Conservation (phyloP, 2,329 filamentous ascomycete genomes). For the Phaeosphaeriaceae sp. region DNA sequence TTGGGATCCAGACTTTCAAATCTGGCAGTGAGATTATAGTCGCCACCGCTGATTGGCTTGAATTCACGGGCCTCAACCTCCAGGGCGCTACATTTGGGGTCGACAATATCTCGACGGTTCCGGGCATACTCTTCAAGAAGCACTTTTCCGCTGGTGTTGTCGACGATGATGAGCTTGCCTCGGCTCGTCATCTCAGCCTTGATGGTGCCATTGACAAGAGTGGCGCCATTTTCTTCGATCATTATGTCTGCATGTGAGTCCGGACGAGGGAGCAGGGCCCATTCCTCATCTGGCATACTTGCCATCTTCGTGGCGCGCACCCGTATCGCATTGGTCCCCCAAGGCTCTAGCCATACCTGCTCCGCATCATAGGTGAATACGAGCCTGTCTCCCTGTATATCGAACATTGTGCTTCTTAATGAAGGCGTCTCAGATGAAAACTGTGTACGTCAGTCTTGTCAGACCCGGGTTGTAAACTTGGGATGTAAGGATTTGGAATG, state of each 20-base stretch:
- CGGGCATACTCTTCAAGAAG: slow-evolving; percentile 63
- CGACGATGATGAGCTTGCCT: slow-evolving; percentile 59
- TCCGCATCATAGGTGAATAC: slow-evolving; percentile 65
- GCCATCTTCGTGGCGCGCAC: slow-evolving; percentile 54
- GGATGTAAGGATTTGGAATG: background rate
- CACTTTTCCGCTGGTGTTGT: slow-evolving; percentile 50
- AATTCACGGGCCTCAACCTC: slow-evolving; percentile 66
- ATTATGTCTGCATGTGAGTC: slow-evolving; percentile 7
- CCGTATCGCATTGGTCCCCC: slow-evolving; percentile 58
- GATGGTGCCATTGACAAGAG: slow-evolving; percentile 58
- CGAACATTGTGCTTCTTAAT: slow-evolving; percentile 59
- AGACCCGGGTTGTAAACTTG: background rate
- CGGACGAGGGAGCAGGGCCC: slow-evolving; percentile 28
- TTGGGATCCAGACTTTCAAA: slow-evolving; percentile 62
- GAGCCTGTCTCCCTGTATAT: slow-evolving; percentile 38
- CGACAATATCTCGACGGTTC: slow-evolving; percentile 57
- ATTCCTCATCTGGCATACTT: slow-evolving; percentile 34
- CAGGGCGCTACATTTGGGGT: slow-evolving; percentile 67
- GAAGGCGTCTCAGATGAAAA: slow-evolving; percentile 23
- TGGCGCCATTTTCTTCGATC: slow-evolving; percentile 41
- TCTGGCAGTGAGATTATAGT: slow-evolving; percentile 65
- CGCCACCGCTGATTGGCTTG: slow-evolving; percentile 58
- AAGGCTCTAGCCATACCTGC: slow-evolving; percentile 57
- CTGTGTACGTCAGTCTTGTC: background rate
- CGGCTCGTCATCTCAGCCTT: slow-evolving; percentile 54